phyloP scores from a whole-genome alignment of 192 early-diverging fungal species.

The Coemansia sp. region DNA sequence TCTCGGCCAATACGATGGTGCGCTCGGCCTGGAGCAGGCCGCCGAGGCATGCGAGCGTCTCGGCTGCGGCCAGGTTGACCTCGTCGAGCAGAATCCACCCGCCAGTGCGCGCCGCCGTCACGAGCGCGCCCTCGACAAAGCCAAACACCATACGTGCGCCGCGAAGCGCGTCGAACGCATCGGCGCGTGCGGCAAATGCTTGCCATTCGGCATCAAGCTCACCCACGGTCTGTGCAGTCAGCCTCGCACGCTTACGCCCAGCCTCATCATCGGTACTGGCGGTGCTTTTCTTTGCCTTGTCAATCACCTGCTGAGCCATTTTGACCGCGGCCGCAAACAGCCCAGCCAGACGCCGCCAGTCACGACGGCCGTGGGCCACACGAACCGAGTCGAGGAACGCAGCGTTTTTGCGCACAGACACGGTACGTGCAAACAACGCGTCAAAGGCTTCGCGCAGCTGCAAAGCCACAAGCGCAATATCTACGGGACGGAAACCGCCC shows the following conservation, averaged over 20 bases:
- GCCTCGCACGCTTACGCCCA: slow-evolving; percentile 11
- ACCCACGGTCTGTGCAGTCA: slow-evolving; percentile 25
- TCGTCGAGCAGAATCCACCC: slow-evolving; percentile 98
- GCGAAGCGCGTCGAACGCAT: slow-evolving; percentile 63
- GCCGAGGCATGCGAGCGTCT: slow-evolving; percentile 92
- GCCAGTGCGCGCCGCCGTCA: slow-evolving; percentile 84
- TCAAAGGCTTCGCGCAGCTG: slow-evolving; percentile 86
- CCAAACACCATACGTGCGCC: slow-evolving; percentile 80
- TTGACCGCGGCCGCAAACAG: slow-evolving; percentile 69
- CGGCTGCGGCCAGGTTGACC: slow-evolving; percentile 94
- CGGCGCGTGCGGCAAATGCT: slow-evolving; percentile 63
- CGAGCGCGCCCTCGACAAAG: slow-evolving; percentile 93
- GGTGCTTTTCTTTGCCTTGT: slow-evolving; percentile 29
- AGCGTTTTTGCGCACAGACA: slow-evolving; percentile 84
- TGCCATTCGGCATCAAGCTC: slow-evolving; percentile 72
- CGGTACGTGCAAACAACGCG: slow-evolving; percentile 79
- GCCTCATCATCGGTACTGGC: slow-evolving; percentile 8
- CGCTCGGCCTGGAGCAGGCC: slow-evolving; percentile 85
- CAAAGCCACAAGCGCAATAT: slow-evolving; percentile 75
- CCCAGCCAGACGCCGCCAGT: slow-evolving; percentile 81
- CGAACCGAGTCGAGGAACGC: slow-evolving; percentile 83
- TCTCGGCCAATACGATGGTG: slow-evolving; percentile 86
- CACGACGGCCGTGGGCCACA: slow-evolving; percentile 68
- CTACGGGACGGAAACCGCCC: slow-evolving; percentile 97
- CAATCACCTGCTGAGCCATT: slow-evolving; percentile 30